Percentiles rank a stretch among this genome's conserved stretches.
Evolutionary conservation across 768 basidiomycete genomes (phyloP).

Genomic region (Rickenella mellea): DNA sequence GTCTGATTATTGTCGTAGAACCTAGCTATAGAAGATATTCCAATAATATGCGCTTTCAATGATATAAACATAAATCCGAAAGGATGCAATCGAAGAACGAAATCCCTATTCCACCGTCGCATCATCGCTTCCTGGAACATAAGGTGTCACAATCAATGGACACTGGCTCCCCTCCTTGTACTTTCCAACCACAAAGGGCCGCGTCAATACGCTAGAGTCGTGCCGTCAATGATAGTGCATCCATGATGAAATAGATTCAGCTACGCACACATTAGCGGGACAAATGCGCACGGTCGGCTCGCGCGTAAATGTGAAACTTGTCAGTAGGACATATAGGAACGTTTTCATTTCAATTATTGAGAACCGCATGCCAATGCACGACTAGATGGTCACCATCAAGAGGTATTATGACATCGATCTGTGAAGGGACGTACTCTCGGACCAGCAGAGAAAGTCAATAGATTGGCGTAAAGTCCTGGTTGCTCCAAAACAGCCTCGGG

Average conservation of each 20-base stretch:
- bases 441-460: conserved; percentile 71
- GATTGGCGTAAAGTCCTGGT: conserved; percentile 65
- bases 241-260: not conserved
- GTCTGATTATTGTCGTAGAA: no score
- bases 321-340: conserved; percentile 61
- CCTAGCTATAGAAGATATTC: no score
- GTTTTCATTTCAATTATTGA: conserved; percentile 79
- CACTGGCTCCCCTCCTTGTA: conserved; percentile 53
- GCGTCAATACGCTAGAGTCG: conserved; percentile 44
- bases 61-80: not conserved
- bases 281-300: conserved; percentile 42
- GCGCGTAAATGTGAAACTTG: conserved; percentile 50
- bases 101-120: not conserved
- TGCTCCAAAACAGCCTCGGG: conserved; percentile 57
- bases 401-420: conserved; percentile 3
- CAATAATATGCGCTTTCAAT: no score
- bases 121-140: no score
- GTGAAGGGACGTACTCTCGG: conserved; percentile 49
- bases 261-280: conserved; percentile 54
- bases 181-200: conserved; percentile 49
- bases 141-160: conserved; percentile 41
- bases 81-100: not conserved
- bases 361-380: conserved; percentile 76
- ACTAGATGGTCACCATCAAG: conserved; percentile 30
- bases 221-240: not conserved